These are phyloP conservation scores for Gonapodya prolifera DNA, from an alignment of 192 early-diverging fungal species.

Conservation along the genomic window DNA sequence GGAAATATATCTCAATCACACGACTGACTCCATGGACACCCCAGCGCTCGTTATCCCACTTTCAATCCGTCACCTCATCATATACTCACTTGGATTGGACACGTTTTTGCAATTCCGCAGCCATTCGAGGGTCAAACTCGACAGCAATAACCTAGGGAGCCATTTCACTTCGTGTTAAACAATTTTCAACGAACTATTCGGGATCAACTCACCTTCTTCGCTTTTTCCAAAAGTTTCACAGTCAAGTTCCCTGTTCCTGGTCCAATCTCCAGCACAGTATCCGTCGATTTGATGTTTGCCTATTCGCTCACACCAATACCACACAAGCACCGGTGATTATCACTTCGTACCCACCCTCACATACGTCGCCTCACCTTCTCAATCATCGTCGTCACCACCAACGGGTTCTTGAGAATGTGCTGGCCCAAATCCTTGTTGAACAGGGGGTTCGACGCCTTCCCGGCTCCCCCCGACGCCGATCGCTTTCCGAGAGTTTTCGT, in stretches of 20 bases:
- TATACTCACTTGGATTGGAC: constrained; percentile 76
- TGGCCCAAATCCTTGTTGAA: constrained; percentile 97
- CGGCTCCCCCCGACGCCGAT: not conserved
- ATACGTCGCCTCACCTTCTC: constrained; percentile 88
- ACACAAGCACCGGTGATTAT: no score
- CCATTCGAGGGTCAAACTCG: constrained; percentile 92
- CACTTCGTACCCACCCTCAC: no score
- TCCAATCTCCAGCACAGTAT: constrained; percentile 84
- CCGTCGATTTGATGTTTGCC: constrained; percentile 32
- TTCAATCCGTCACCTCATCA: not conserved
- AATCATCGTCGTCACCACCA: constrained; percentile 90
- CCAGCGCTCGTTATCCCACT: no score
- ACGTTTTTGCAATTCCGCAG: constrained; percentile 94
- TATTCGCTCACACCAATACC: no score
- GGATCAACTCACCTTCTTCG: constrained; percentile 95
- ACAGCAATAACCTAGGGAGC: constrained; percentile 64
- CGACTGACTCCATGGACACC: no score
- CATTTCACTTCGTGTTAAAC: no score
- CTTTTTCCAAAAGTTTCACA: constrained; percentile 79
- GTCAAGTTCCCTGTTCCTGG: constrained; percentile 99
- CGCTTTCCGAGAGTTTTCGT: not conserved
- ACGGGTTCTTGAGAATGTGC: constrained; percentile 96
- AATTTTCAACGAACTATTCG: no score
- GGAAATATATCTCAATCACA: no score
- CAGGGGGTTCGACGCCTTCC: constrained; percentile 46